Conservation (phyloP, 1,284 basidiomycete genomes). For the Sutorius eximius region DNA sequence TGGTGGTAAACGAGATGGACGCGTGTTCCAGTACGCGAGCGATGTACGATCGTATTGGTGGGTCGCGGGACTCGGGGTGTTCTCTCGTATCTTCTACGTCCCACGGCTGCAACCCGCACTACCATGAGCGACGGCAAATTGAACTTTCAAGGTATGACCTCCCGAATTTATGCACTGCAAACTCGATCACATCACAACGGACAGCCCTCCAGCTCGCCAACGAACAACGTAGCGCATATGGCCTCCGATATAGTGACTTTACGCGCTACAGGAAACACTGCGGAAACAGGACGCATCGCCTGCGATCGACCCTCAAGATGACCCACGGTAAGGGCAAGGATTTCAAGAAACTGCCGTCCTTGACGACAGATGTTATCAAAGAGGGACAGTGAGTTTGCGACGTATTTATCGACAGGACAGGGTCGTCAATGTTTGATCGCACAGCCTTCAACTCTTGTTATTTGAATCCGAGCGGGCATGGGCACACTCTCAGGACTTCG, state of each 20-base stretch:
- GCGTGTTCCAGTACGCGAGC: slow-evolving; percentile 25
- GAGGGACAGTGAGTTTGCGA: slow-evolving; percentile 74
- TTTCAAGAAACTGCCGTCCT: slow-evolving; percentile 77
- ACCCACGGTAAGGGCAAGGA: slow-evolving; percentile 89
- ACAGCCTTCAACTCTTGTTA: slow-evolving; percentile 78
- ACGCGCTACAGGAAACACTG: slow-evolving; percentile 83
- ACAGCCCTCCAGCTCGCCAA: slow-evolving; percentile 81
- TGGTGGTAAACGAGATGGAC: slow-evolving; percentile 14
- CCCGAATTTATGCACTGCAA: slow-evolving; percentile 1
- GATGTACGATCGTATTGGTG: slow-evolving; percentile 6
- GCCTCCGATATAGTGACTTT: slow-evolving; percentile 87
- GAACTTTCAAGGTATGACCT: slow-evolving; percentile 38
- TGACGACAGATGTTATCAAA: slow-evolving; percentile 65
- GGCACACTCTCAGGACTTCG: slow-evolving; percentile 84
- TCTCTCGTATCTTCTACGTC: slow-evolving; percentile 24
- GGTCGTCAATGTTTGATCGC: slow-evolving; percentile 15
- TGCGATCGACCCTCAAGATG: slow-evolving; percentile 80
- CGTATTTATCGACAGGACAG: background rate
- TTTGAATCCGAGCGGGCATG: slow-evolving; percentile 93
- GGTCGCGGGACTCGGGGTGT: background rate
- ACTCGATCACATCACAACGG: slow-evolving; percentile 6
- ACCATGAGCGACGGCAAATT: slow-evolving; percentile 32
- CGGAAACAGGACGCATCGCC: slow-evolving; percentile 84
- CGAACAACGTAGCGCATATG: slow-evolving; percentile 89
- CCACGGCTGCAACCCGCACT: slow-evolving; percentile 2